Percentiles rank a stretch among this genome's conserved stretches.
Conservation (phyloP, 495 filamentous ascomycete genomes). For the Monascus purpureus region DNA sequence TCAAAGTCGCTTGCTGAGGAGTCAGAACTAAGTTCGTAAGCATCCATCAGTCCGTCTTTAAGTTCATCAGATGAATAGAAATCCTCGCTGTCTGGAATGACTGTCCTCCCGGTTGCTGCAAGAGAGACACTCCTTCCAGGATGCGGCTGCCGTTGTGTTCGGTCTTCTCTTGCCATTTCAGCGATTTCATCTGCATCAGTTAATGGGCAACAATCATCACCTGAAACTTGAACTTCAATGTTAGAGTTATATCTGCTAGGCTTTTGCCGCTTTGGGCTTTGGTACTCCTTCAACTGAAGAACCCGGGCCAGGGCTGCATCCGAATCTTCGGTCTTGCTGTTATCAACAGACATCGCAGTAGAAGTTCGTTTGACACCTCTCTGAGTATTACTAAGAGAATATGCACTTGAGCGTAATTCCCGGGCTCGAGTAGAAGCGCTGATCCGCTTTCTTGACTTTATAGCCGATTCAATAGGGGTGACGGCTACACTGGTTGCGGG, state of each 20-base stretch:
- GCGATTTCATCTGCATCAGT: slow-evolving; percentile 12
- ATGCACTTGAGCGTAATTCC: slow-evolving; percentile 25
- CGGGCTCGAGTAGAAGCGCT: slow-evolving; percentile 27
- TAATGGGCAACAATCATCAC: slow-evolving; percentile 5
- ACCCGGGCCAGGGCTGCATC: slow-evolving; percentile 44
- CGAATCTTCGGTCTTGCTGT: slow-evolving; percentile 20
- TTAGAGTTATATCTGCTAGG: background rate
- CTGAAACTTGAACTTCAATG: slow-evolving; percentile 4
- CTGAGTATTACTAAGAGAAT: slow-evolving; percentile 14
- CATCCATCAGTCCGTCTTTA: background rate
- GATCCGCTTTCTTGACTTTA: slow-evolving; percentile 13
- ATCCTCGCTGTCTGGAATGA: slow-evolving; percentile 4
- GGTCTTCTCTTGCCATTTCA: slow-evolving; percentile 4
- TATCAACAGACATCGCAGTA: slow-evolving; percentile 11
- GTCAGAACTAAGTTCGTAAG: too few species aligned
- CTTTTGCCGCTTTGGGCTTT: slow-evolving; percentile 17
- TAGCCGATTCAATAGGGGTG: slow-evolving; percentile 37
- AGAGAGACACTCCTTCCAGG: slow-evolving; percentile 8
- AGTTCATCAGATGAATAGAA: slow-evolving; percentile 1
- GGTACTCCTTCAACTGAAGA: slow-evolving; percentile 52
- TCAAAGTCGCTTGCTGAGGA: too few species aligned
- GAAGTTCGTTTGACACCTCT: slow-evolving; percentile 22
- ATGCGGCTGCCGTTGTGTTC: slow-evolving; percentile 4
- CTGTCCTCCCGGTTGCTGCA: background rate
- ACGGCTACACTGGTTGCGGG: slow-evolving; percentile 60